Base-by-base conservation (phyloP, 257 asterid species). In the Penstemon barbatus region DNA sequence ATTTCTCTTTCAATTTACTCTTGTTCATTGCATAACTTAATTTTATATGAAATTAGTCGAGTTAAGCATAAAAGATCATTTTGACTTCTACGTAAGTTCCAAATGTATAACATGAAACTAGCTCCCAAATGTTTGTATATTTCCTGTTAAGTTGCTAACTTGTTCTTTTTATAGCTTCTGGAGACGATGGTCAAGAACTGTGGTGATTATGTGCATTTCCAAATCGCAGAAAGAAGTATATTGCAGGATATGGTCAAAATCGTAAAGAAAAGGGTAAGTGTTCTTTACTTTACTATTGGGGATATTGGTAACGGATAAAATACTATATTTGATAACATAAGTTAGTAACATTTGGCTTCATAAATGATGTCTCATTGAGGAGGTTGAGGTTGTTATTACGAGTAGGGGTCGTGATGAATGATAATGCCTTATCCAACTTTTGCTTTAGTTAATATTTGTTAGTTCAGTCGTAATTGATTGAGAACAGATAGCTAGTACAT, bases 161-260 rank as follows among this genome's bases (percentile, higher is more conserved):
- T 55, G 61, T 45, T 71, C 18, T 68, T 54, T 44, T 66, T 69
- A 40, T 72, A 91, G 99, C 96, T 94, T 77, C 85, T 91, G 78
- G 98, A 94, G 87, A 89, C 89, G 69, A 87, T 94, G 93, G 94
- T 94, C 80, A 91, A 94, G 90, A 94, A 94, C 87, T 91, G 99
- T 75, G 98, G 96, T 19, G 98, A 91, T 80, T 82, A 68, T 61
- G 84, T 89, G 77, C 99, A 94, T 82, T 87, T 89, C 60, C 99
- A 87, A 81, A 86, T 94, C 71, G 98, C 87, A 36, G 99, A 91
- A 66, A 85, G 91, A 61, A 85, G 77, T 77, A 83, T 94, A 72
- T 81, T 87, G 65, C 99, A 68, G 58, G 98, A 91, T 77, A 87
- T 94, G 99, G 95, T 85, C 80, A 94, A 87, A 84, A 86, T 85